phyloP scores from a whole-genome alignment of 345 rosid species.

The Linum usitatissimum region DNA sequence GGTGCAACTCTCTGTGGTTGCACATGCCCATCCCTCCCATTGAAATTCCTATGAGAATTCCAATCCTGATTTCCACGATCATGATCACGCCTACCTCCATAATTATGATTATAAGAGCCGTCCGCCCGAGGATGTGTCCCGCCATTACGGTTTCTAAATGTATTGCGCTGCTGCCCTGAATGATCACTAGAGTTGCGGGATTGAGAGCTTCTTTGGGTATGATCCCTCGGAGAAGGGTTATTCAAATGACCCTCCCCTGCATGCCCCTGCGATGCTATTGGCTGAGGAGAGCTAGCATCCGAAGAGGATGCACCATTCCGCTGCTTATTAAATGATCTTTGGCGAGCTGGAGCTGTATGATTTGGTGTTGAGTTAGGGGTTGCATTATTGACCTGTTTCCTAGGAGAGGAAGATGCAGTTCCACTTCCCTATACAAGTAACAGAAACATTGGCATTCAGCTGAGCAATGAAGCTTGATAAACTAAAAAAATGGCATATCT shows the following conservation, averaged over 20 bases:
- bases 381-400: conserved; percentile 27
- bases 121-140: conserved; percentile 43
- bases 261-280: conserved; percentile 27
- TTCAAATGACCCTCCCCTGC: conserved; percentile 26
- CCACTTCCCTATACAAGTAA: conserved; percentile 27
- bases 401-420: conserved; percentile 20
- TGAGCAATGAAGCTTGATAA: background rate
- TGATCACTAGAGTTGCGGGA: conserved; percentile 46
- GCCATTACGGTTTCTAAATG: conserved; percentile 50
- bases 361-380: conserved; percentile 27
- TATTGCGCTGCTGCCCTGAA: conserved; percentile 43
- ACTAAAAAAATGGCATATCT: too few species aligned
- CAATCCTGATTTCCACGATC: conserved; percentile 33
- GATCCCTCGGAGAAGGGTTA: conserved; percentile 46
- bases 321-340: conserved; percentile 27
- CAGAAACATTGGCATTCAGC: background rate
- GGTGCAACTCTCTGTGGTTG: conserved; percentile 36
- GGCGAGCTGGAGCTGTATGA: conserved; percentile 23
- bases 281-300: conserved; percentile 31
- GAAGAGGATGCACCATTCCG: conserved; percentile 27
- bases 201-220: conserved; percentile 43
- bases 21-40: conserved; percentile 36
- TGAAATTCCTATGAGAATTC: conserved; percentile 4
- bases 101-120: conserved; percentile 31
- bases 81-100: conserved; percentile 37